phyloP scores from a whole-genome alignment of 495 filamentous ascomycete species.

The Hypoxylon perforatum region DNA sequence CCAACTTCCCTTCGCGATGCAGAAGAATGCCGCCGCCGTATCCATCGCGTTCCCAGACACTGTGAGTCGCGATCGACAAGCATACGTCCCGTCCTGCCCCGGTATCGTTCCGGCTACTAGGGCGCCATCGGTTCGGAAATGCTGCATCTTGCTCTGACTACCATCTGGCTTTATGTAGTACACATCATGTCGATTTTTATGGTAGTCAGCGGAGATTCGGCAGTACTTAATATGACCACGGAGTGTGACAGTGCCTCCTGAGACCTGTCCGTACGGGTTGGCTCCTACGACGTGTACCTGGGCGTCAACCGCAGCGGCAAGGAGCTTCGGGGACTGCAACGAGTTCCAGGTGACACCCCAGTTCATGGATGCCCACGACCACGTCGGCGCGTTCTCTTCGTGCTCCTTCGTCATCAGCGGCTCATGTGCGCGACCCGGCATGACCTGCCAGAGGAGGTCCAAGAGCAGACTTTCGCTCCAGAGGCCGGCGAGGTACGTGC shows the following conservation, averaged over 20 bases:
- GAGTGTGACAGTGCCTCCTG: slow-evolving; percentile 21
- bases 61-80: slow-evolving; percentile 18
- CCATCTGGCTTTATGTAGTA: slow-evolving; percentile 24
- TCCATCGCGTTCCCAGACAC: slow-evolving; percentile 23
- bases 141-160: slow-evolving; percentile 14
- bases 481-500: slow-evolving; percentile 35
- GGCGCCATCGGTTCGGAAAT: slow-evolving; percentile 29
- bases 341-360: slow-evolving; percentile 23
- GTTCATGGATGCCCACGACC: slow-evolving; percentile 33
- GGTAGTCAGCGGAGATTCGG: slow-evolving; percentile 18
- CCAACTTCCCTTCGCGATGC: slow-evolving; percentile 17
- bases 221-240: slow-evolving; percentile 32
- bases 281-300: slow-evolving; percentile 16
- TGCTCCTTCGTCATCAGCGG: slow-evolving; percentile 34
- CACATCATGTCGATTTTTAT: slow-evolving; percentile 27
- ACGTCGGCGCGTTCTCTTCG: slow-evolving; percentile 31
- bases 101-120: slow-evolving; percentile 13
- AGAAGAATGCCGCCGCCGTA: slow-evolving; percentile 27
- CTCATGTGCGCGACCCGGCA: slow-evolving; percentile 22
- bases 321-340: slow-evolving; percentile 5
- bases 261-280: slow-evolving; percentile 31
- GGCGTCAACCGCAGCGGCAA: slow-evolving; percentile 13
- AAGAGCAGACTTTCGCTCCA: slow-evolving; percentile 44
- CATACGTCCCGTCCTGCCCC: slow-evolving; percentile 6
- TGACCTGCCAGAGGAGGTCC: slow-evolving; percentile 32